These are phyloP conservation scores for Pyracantha coccinea DNA, from an alignment of 331 rosid genomes.

Conservation along the genomic window DNA sequence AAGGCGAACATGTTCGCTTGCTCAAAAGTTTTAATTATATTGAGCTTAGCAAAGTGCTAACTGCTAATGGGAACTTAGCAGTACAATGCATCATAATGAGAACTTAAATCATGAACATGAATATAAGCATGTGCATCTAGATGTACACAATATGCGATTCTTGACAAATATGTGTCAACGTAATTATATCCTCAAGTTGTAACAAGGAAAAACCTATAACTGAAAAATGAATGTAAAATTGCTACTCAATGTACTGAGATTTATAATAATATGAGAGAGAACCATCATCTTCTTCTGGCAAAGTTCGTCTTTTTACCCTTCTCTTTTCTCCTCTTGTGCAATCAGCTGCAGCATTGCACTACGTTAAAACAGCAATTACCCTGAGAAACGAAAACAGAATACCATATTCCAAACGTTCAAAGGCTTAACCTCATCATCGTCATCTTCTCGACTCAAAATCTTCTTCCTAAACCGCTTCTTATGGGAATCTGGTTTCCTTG, in stretches of 20 bases:
- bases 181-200: neutral
- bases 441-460: slow-evolving; percentile 46
- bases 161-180: too few relatives aligned
- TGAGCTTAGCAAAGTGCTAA: neutral
- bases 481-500: slow-evolving; percentile 31
- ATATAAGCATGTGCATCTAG: slow-evolving; percentile 1
- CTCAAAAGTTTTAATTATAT: neutral
- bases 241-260: neutral
- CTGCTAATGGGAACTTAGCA: neutral
- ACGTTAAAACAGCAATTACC: slow-evolving; percentile 23
- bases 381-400: neutral
- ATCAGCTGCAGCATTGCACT: slow-evolving; percentile 46
- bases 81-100: slow-evolving; percentile 28
- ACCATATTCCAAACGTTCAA: neutral
- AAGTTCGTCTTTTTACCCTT: slow-evolving; percentile 50
- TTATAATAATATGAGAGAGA: neutral
- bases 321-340: slow-evolving; percentile 37
- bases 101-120: neutral
- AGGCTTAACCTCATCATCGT: slow-evolving; percentile 42
- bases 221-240: neutral
- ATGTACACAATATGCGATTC: neutral
- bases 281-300: slow-evolving; percentile 45
- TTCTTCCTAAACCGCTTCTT: slow-evolving; percentile 75
- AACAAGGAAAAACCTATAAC: neutral
- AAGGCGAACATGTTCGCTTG: neutral